These are phyloP conservation scores for Fusarium austroafricanum DNA, from an alignment of 2,329 filamentous ascomycete species.

Conservation along the genomic window DNA sequence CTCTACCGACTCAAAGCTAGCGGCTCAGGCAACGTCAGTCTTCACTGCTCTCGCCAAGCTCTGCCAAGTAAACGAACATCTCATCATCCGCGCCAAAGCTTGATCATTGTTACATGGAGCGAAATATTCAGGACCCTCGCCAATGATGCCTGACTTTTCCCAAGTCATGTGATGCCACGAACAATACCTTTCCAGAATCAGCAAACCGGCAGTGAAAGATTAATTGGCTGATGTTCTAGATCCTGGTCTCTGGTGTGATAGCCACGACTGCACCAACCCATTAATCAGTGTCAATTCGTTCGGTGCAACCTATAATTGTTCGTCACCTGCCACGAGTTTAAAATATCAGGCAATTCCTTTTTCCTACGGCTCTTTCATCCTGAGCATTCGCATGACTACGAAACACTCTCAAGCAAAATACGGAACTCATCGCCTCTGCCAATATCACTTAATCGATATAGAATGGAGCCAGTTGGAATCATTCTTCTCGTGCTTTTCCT, in stretches of 20 bases:
- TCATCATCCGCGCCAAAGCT: slow-evolving; percentile 36
- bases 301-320: not conserved
- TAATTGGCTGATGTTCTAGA: slow-evolving; percentile 20
- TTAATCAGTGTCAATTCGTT: slow-evolving; percentile 8
- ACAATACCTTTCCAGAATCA: not conserved
- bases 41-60: slow-evolving; percentile 1
- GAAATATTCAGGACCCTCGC: slow-evolving; percentile 1
- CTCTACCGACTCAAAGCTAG: not conserved
- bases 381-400: not conserved
- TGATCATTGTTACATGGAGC: slow-evolving; percentile 12
- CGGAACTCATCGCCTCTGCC: not conserved
- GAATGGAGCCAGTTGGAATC: slow-evolving; percentile 45
- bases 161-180: slow-evolving; percentile 7
- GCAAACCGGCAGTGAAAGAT: not conserved
- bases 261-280: slow-evolving; percentile 7
- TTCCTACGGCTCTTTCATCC: not conserved
- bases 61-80: slow-evolving; percentile 26
- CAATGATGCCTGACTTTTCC: not conserved
- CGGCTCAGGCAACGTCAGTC: not conserved
- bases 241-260: slow-evolving; percentile 19
- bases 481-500: slow-evolving; percentile 42
- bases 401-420: slow-evolving; percentile 1
- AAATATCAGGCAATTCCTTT: slow-evolving; percentile 1
- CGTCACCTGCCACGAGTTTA: slow-evolving; percentile 6
- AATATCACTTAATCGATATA: not conserved